A percentile compares a stretch with the other conserved stretches of the same genome.
Evolutionary conservation across 2,329 filamentous ascomycete genomes (phyloP).

Genomic region (Sporothrix protearum): DNA sequence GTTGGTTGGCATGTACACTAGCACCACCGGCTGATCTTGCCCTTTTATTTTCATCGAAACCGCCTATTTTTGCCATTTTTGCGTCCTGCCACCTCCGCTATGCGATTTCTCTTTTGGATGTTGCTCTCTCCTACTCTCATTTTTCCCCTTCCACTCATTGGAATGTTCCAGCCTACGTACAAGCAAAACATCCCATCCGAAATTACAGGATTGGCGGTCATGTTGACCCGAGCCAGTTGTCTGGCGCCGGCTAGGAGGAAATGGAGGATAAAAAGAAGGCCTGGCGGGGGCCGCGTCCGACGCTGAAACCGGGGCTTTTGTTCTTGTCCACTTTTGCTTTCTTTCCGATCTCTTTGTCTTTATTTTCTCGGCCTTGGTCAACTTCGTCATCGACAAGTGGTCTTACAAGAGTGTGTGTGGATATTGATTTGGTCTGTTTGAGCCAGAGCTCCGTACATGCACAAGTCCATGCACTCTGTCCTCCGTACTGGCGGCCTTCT

Average conservation of each 20-base stretch:
- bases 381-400: not conserved
- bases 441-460: not conserved
- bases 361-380: not conserved
- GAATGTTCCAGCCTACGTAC: not conserved
- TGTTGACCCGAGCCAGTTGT: conserved; percentile 14
- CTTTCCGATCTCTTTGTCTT: not conserved
- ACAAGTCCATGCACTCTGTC: too few species aligned
- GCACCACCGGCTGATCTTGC: conserved; percentile 15
- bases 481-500: not conserved
- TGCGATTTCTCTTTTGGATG: not conserved
- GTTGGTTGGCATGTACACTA: not conserved
- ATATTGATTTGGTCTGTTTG: not conserved
- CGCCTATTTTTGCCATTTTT: conserved; percentile 11
- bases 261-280: not conserved
- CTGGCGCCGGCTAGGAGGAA: conserved; percentile 12
- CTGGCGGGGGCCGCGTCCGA: not conserved
- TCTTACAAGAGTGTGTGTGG: not conserved
- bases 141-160: not conserved
- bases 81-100: not conserved
- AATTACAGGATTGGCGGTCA: conserved; percentile 18
- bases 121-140: not conserved
- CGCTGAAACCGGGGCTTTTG: conserved; percentile 4
- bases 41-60: not conserved
- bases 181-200: not conserved
- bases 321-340: not conserved